These are phyloP conservation scores for Starmerella etchellsii DNA, from an alignment of 805 yeast species.

Conservation along the genomic window DNA sequence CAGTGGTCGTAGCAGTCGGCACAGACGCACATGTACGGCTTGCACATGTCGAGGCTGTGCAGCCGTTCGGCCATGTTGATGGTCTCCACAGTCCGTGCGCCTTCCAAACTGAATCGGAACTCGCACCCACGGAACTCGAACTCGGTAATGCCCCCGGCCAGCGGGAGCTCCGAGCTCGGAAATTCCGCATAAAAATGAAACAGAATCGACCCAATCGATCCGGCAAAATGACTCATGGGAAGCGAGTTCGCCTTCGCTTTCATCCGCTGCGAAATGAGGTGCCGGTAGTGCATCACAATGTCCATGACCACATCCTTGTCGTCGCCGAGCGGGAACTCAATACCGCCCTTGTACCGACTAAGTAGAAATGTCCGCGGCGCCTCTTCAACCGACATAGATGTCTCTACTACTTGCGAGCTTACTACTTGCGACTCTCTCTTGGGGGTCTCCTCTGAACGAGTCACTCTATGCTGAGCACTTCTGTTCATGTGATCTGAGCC, in stretches of 20 bases:
- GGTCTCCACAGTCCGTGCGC: slow-evolving; percentile 12
- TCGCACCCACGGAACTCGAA: slow-evolving; percentile 12
- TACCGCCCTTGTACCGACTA: slow-evolving; percentile 9
- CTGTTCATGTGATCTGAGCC: no score
- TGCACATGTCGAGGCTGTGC: slow-evolving; percentile 10
- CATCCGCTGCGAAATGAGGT: slow-evolving; percentile 4
- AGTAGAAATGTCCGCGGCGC: slow-evolving; percentile 7
- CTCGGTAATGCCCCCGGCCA: slow-evolving; percentile 14
- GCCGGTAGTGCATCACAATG: slow-evolving; percentile 10
- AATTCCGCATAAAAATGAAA: slow-evolving; percentile 11
- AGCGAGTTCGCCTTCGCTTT: slow-evolving; percentile 2
- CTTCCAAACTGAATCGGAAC: slow-evolving; percentile 14
- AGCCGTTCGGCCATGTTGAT: slow-evolving; percentile 10
- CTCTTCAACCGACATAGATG: neutral
- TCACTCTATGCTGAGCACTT: no score
- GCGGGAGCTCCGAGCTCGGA: slow-evolving; percentile 14
- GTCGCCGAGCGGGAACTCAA: slow-evolving; percentile 12
- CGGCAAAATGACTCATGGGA: slow-evolving; percentile 11
- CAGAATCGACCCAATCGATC: slow-evolving; percentile 12
- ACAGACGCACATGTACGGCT: slow-evolving; percentile 10
- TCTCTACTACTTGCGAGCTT: neutral
- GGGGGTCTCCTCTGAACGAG: no score
- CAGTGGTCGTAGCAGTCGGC: slow-evolving; percentile 14
- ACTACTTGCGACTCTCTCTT: neutral
- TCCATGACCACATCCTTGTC: slow-evolving; percentile 12